phyloP scores from a whole-genome alignment of 2,329 filamentous ascomycete species.

The Monilinia fructigena region DNA sequence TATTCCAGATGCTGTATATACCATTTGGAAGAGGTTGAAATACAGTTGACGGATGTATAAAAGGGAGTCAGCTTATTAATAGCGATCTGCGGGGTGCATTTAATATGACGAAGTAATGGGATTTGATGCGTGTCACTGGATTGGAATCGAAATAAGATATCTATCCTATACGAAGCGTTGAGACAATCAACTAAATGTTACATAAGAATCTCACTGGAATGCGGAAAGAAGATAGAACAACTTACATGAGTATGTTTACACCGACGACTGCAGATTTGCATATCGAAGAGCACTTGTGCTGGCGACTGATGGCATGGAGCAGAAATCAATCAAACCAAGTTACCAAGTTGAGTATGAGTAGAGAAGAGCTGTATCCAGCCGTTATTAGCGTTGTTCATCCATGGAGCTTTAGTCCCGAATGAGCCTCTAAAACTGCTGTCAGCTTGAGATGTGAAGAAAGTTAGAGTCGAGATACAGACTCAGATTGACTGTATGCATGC shows the following conservation, averaged over 20 bases:
- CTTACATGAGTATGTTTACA: slow-evolving; percentile 1
- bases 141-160: background rate
- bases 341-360: background rate
- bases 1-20: background rate
- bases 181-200: background rate
- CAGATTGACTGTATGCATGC: background rate
- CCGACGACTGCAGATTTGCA: slow-evolving; percentile 6
- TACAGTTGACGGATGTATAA: background rate
- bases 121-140: background rate
- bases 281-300: background rate
- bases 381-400: background rate
- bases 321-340: background rate
- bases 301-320: background rate
- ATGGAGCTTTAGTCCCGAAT: no score
- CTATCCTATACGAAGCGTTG: background rate
- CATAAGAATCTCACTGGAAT: background rate
- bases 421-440: background rate
- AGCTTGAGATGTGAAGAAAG: background rate
- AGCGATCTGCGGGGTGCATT: background rate
- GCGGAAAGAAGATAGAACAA: background rate
- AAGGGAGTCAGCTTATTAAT: background rate
- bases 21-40: background rate
- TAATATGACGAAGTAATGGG: background rate
- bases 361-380: no score
- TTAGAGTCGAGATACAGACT: background rate